A percentile compares a stretch with the other conserved stretches of the same genome.
Evolutionary conservation across 163 green algal species (phyloP).

Genomic region (Chloromonas sp.): DNA sequence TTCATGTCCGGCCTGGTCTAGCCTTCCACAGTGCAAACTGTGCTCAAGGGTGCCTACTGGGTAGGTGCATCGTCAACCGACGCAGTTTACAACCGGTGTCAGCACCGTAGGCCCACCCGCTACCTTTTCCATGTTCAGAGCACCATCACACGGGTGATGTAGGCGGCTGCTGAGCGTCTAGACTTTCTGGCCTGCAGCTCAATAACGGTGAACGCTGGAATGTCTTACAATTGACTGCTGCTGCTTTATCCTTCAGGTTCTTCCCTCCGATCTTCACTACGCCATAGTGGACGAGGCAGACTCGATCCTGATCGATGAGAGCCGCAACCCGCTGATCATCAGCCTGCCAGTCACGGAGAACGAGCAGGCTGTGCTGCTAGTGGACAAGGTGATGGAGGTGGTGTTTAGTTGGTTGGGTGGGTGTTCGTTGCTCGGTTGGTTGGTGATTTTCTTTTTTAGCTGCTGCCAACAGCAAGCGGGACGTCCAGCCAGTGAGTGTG

Average conservation of each 20-base stretch:
- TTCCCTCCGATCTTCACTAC: constrained; percentile 54
- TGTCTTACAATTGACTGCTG: background rate
- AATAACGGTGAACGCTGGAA: background rate
- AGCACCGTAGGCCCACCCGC: no score
- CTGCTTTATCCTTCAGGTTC: constrained; percentile 24
- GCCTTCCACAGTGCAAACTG: no score
- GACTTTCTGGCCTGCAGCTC: background rate
- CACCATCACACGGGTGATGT: no score
- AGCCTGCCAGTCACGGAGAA: constrained; percentile 23
- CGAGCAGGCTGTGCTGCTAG: constrained; percentile 17
- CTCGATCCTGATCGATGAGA: constrained; percentile 89
- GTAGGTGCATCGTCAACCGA: background rate
- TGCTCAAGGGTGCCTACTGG: no score
- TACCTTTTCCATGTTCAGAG: no score
- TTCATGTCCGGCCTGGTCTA: no score
- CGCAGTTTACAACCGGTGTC: background rate
- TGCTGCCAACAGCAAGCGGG: background rate
- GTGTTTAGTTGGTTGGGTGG: background rate
- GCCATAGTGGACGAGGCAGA: constrained; percentile 92
- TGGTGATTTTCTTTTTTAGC: constrained; percentile 1
- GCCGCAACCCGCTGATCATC: constrained; percentile 75
- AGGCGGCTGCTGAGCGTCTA: background rate
- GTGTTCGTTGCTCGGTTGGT: background rate
- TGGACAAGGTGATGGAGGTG: constrained; percentile 21
- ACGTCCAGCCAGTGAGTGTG: background rate